These are phyloP conservation scores for Podaxis sp. DNA, from an alignment of 768 basidiomycete genomes.

Conservation along the genomic window DNA sequence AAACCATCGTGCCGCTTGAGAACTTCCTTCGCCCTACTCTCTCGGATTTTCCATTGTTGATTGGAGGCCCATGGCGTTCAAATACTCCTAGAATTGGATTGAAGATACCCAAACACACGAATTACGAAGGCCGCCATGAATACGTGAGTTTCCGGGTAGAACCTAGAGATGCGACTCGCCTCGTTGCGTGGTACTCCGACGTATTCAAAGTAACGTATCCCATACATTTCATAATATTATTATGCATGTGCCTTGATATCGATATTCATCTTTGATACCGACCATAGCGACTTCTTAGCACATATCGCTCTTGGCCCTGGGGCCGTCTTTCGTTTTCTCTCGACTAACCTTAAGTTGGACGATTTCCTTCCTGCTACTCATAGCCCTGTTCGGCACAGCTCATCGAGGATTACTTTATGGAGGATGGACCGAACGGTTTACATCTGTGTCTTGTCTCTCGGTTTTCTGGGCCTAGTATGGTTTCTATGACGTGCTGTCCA, in stretches of 20 bases:
- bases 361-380: too few species aligned
- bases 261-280: conserved; percentile 55
- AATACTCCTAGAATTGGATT: conserved; percentile 82
- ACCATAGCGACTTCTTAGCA: conserved; percentile 66
- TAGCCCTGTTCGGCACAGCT: too few species aligned
- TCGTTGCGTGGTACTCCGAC: conserved; percentile 16
- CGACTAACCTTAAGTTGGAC: background rate
- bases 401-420: too few species aligned
- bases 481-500: too few species aligned
- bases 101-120: conserved; percentile 93
- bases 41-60: conserved; percentile 55
- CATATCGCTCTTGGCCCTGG: conserved; percentile 18
- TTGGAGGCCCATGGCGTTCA: conserved; percentile 78
- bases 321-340: conserved; percentile 4
- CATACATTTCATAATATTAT: conserved; percentile 72
- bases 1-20: conserved; percentile 56
- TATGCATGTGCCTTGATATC: conserved; percentile 46
- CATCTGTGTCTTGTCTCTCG: too few species aligned
- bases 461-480: too few species aligned
- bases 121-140: conserved; percentile 69
- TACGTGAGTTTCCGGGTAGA: conserved; percentile 87
- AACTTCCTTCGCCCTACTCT: conserved; percentile 51
- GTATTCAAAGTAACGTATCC: conserved; percentile 71
- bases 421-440: too few species aligned
- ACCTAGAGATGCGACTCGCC: conserved; percentile 36